Evolutionary conservation across 2,329 filamentous ascomycete species (phyloP).

Genomic region (Cytospora paraplurivora): DNA sequence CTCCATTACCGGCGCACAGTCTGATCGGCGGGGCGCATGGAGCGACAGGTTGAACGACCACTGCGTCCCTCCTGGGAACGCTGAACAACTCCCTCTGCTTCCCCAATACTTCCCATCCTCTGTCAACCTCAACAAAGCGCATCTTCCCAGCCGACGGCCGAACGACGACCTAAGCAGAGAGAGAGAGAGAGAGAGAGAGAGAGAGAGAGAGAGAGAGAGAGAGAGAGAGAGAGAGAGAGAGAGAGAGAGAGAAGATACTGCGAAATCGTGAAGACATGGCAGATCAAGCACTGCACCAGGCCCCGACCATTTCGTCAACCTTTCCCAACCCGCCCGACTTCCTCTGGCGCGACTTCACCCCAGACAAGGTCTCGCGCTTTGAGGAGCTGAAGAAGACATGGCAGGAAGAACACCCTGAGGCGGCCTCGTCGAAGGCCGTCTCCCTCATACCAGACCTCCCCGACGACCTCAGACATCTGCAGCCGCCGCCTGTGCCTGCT

Average conservation of each 20-base stretch:
- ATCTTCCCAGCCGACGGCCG: neutral
- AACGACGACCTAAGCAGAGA: neutral
- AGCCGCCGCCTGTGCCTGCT: conserved; percentile 76
- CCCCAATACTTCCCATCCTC: neutral
- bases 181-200: no score
- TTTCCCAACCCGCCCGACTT: conserved; percentile 89
- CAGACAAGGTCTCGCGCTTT: conserved; percentile 66
- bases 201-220: no score
- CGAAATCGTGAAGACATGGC: conserved; percentile 52
- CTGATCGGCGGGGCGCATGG: conserved; percentile 20
- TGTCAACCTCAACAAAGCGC: neutral
- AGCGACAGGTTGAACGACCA: conserved; percentile 2
- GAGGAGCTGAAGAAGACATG: conserved; percentile 46
- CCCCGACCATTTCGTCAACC: conserved; percentile 50
- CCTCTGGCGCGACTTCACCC: conserved; percentile 79
- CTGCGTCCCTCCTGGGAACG: conserved; percentile 26
- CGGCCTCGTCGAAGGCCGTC: conserved; percentile 31
- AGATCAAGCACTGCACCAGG: conserved; percentile 51
- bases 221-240: no score
- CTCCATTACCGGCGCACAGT: neutral
- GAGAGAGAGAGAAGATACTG: no score
- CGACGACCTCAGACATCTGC: conserved; percentile 71
- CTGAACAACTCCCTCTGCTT: neutral
- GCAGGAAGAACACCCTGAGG: conserved; percentile 37
- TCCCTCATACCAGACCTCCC: conserved; percentile 57